Evolutionary conservation across 108 stramenopile genomes (phyloP), one percentile per base, ranked within the genome.

Genomic region (Pseudonitzschia multiseries): DNA sequence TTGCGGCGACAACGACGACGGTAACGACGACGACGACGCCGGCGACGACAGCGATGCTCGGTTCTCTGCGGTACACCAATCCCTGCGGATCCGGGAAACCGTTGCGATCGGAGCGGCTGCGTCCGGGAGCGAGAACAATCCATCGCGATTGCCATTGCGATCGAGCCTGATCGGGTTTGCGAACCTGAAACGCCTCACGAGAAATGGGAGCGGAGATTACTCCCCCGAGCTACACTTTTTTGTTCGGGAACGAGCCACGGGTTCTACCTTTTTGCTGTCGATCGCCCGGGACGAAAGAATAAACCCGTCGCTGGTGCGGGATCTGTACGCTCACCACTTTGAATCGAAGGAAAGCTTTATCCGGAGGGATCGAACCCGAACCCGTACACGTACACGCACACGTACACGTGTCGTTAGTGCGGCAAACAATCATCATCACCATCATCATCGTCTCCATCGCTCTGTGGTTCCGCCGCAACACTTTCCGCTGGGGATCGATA

Each of bases 121-220:
- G 27, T 43, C 43, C n/a, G 21, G 36, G n/a, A n/a, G n/a, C 36
- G 69, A 51, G 15, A 31, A 13, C 26, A n/a, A n/a, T n/a, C n/a
- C n/a, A n/a, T n/a, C n/a, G n/a, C n/a, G n/a, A n/a, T n/a, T n/a
- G n/a, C 28, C 29, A 2, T 28, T 32, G n/a, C 56, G 32, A 17
- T 15, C 56, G 41, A 61, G 71, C 36, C 65, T 77, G 33, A 65
- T 77, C 22, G 76, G 76, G 5, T 70, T 77, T 44, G 26, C 24
- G 29, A 64, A 74, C n/a, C 54, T 74, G 46, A 46, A 51, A 48
- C 42, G 64, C 18, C 12, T 33, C n/a, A 10, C 46, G 18, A 42
- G 42, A 6, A 14, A 29, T 18, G 36, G 62, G 36, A 31, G 29
- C 12, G 22, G 20, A 28, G 4, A 36, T 5, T 36, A 6, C 6